Evolutionary conservation across 2,329 filamentous ascomycete genomes (phyloP).

Genomic region (Fusarium agapanthi): DNA sequence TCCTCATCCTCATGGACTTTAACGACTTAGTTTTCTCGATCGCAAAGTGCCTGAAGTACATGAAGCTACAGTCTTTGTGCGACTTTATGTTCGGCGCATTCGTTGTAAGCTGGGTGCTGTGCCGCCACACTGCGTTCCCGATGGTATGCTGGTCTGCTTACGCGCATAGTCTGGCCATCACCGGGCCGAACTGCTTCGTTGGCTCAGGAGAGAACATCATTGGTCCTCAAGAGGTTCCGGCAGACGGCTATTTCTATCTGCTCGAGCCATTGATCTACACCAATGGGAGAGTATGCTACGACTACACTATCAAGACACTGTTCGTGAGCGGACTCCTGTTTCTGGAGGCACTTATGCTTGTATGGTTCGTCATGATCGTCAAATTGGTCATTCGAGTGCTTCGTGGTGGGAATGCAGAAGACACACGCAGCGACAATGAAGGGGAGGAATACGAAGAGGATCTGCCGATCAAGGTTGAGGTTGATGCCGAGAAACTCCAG

Average conservation of each 20-base stretch:
- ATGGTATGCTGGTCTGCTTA: slow-evolving; percentile 79
- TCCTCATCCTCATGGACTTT: slow-evolving; percentile 91
- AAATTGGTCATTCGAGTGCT: slow-evolving; percentile 70
- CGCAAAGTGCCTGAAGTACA: slow-evolving; percentile 93
- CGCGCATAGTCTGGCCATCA: slow-evolving; percentile 6
- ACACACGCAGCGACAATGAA: slow-evolving; percentile 82
- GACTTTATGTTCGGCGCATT: slow-evolving; percentile 89
- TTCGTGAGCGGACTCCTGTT: slow-evolving; percentile 83
- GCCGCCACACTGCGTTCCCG: slow-evolving; percentile 83
- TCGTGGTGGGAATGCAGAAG: slow-evolving; percentile 80
- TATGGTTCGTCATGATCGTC: slow-evolving; percentile 88
- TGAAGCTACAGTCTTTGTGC: slow-evolving; percentile 77
- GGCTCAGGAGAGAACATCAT: slow-evolving; percentile 62
- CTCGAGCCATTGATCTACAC: slow-evolving; percentile 77
- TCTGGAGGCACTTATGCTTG: slow-evolving; percentile 80
- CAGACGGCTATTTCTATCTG: slow-evolving; percentile 65
- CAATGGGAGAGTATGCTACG: slow-evolving; percentile 81
- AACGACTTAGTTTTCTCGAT: slow-evolving; percentile 74
- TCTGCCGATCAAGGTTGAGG: slow-evolving; percentile 72
- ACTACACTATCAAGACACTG: slow-evolving; percentile 73
- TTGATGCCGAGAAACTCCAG: slow-evolving; percentile 74
- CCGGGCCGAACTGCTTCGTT: slow-evolving; percentile 73
- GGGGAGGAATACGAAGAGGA: slow-evolving; percentile 61
- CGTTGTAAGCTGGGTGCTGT: slow-evolving; percentile 82
- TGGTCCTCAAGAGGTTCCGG: slow-evolving; percentile 59